A percentile compares a stretch with the other conserved stretches of the same genome.
Evolutionary conservation across 371 early-diverging fungal genomes (phyloP).

Genomic region (Apophysomyces variabilis): DNA sequence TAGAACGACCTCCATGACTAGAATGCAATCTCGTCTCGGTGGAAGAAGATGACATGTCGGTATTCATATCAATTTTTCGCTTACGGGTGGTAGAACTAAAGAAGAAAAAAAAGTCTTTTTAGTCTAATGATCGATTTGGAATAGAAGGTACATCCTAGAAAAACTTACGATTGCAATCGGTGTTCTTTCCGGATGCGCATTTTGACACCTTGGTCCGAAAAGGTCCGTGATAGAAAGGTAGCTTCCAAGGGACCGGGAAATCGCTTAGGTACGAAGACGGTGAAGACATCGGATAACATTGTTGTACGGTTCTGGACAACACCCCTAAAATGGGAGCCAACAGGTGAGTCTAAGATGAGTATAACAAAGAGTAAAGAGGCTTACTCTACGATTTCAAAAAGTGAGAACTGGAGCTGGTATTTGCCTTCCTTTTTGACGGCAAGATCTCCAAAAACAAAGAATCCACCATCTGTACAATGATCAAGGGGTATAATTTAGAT

Average conservation of each 20-base stretch:
- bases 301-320: constrained; percentile 38
- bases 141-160: not conserved
- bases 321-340: constrained; percentile 25
- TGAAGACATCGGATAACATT: constrained; percentile 65
- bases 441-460: constrained; percentile 95
- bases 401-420: constrained; percentile 84
- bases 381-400: constrained; percentile 87
- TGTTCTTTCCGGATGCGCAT: constrained; percentile 51
- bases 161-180: constrained; percentile 36
- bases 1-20: not conserved
- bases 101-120: not conserved
- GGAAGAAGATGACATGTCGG: not conserved
- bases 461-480: constrained; percentile 76
- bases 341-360: constrained; percentile 6
- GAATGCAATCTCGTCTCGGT: too few relatives aligned
- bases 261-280: constrained; percentile 87
- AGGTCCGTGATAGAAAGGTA: constrained; percentile 51
- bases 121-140: not conserved
- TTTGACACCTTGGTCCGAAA: constrained; percentile 55
- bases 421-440: constrained; percentile 88
- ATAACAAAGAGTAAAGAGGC: constrained; percentile 10
- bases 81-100: constrained; percentile 20
- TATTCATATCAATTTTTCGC: constrained; percentile 12
- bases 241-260: constrained; percentile 88
- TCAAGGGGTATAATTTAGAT: not conserved